Percentiles rank a stretch among this genome's conserved stretches.
These are phyloP conservation scores for Pythium dissimile DNA, from an alignment of 352 stramenopile genomes.

Conservation along the genomic window DNA sequence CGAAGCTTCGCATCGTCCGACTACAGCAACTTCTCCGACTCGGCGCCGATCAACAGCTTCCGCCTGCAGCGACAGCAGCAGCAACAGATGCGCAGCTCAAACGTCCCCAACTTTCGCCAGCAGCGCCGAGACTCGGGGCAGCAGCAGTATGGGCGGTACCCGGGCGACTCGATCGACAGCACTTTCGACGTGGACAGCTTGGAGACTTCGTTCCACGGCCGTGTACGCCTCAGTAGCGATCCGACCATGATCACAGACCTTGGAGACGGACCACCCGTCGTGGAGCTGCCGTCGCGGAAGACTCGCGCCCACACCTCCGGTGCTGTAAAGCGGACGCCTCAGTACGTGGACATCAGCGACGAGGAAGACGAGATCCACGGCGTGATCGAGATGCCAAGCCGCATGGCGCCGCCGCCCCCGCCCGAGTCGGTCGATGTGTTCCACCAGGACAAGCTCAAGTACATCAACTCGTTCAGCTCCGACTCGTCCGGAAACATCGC, in stretches of 20 bases:
- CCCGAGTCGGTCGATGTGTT: constrained; percentile 30
- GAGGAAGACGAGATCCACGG: constrained; percentile 10
- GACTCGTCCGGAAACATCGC: constrained; percentile 26
- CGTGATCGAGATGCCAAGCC: constrained; percentile 36
- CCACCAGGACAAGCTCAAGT: constrained; percentile 59
- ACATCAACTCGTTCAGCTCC: constrained; percentile 51
- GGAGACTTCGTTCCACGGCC: constrained; percentile 12
- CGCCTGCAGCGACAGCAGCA: not conserved
- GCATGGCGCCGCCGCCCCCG: constrained; percentile 21
- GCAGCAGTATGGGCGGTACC: not conserved
- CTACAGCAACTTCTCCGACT: constrained; percentile 14
- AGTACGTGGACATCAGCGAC: constrained; percentile 2
- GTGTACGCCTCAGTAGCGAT: constrained; percentile 15
- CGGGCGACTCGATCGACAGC: constrained; percentile 13
- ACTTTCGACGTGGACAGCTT: constrained; percentile 15
- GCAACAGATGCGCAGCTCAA: too few species aligned
- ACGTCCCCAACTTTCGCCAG: not conserved
- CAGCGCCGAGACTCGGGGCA: not conserved
- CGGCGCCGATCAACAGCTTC: not conserved
- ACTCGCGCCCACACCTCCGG: not conserved
- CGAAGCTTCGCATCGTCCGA: constrained; percentile 14
- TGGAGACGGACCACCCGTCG: constrained; percentile 1
- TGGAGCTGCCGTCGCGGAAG: constrained; percentile 1
- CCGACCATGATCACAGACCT: constrained; percentile 1
- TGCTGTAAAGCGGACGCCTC: not conserved